A percentile compares a stretch with the other conserved stretches of the same genome.
phyloP scores from a whole-genome alignment of 2,329 filamentous ascomycete species.

The Penicillium sp. region DNA sequence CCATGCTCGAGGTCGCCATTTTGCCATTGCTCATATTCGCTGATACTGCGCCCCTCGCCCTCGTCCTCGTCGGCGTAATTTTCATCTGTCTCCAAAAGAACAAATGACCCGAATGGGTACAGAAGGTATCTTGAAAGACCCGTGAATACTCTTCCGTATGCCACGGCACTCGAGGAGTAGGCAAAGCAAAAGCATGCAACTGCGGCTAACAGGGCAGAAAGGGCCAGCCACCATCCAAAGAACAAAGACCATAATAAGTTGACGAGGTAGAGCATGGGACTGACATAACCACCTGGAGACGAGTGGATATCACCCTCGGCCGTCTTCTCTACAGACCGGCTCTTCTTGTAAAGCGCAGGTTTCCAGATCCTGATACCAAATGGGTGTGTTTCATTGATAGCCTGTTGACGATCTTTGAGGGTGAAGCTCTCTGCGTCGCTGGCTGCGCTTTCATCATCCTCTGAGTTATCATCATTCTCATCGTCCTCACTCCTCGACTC shows the following conservation, averaged over 20 bases:
- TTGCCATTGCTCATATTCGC: conserved; percentile 99
- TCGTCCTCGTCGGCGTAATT: conserved; percentile 91
- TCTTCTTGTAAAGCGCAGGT: conserved; percentile 95
- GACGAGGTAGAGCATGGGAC: conserved; percentile 77
- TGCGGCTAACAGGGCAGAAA: conserved; percentile 70
- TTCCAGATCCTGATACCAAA: conserved; percentile 99
- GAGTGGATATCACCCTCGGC: conserved; percentile 98
- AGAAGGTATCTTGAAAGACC: conserved; percentile 82
- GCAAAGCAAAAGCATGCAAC: conserved; percentile 74
- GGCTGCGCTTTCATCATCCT: conserved; percentile 62
- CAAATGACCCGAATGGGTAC: conserved; percentile 96
- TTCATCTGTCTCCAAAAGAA: conserved; percentile 89
- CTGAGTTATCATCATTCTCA: conserved; percentile 45
- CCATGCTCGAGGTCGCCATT: conserved; percentile 95
- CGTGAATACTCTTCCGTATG: conserved; percentile 81
- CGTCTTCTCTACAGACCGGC: conserved; percentile 89
- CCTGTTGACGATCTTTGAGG: conserved; percentile 90
- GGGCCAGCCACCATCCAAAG: conserved; percentile 94
- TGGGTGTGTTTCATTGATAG: conserved; percentile 97
- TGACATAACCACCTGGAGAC: conserved; percentile 81
- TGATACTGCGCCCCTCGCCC: conserved; percentile 93
- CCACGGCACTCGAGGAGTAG: conserved; percentile 72
- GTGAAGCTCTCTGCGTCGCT: conserved; percentile 98
- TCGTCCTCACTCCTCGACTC: conserved; percentile 22
- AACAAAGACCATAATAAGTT: conserved; percentile 86